Conservation (phyloP, 306 rosid species). For the Lithocarpus polystachyus region DNA sequence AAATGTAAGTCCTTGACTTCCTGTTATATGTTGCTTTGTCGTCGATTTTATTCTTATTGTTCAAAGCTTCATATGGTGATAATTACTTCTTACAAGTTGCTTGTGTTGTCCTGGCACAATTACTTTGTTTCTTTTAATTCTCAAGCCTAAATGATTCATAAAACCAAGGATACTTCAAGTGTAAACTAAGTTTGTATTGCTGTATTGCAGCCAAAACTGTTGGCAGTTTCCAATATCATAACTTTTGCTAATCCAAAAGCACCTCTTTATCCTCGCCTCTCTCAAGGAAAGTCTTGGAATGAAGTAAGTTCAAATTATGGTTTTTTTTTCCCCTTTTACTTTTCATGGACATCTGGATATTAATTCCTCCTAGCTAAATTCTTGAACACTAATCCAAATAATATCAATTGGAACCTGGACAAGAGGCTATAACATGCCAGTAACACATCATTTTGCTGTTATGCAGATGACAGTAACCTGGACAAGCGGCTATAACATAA, state of each 20-base stretch:
- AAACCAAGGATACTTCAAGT: no score
- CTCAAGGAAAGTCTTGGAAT: conserved; percentile 56
- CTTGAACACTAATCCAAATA: neutral
- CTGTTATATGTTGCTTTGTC: neutral
- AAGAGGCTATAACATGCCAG: neutral
- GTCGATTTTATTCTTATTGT: neutral
- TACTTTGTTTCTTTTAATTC: neutral
- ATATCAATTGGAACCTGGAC: neutral
- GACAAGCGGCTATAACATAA: conserved; percentile 53
- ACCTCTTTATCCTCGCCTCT: conserved; percentile 53
- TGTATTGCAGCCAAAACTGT: conserved; percentile 34
- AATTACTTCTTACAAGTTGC: neutral
- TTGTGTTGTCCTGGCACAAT: neutral
- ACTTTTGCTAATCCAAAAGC: conserved; percentile 47
- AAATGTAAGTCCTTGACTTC: conserved; percentile 22
- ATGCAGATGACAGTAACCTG: conserved; percentile 57
- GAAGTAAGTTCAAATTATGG: conserved; percentile 16
- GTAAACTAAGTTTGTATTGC: neutral
- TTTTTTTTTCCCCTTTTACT: neutral
- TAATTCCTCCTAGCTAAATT: neutral
- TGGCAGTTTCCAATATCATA: conserved; percentile 44
- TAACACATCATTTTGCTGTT: neutral
- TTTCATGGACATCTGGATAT: neutral
- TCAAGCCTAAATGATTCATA: neutral
- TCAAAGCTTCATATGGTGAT: neutral